Base-by-base conservation (phyloP, 2,329 filamentous ascomycete genomes). In the Coleophoma crateriformis region DNA sequence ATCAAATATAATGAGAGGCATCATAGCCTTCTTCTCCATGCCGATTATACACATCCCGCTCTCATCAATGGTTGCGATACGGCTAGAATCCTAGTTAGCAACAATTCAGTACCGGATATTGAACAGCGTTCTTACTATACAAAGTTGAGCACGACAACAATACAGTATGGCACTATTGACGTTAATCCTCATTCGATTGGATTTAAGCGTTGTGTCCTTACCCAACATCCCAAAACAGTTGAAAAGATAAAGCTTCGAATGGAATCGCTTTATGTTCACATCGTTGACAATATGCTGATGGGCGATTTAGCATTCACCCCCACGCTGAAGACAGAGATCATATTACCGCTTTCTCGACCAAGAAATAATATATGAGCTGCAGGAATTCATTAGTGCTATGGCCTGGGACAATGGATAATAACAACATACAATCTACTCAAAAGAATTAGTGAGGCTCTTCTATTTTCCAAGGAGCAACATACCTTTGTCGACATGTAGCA, bases 311-410 rank as follows among this genome's bases (percentile, higher is more conserved):
- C 19, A 40, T 70, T 4, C 65, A 62, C 48, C 72, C 72, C 73
- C 33, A 68, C 64, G 32, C 71, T 69, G 27, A 75, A 73, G 50
- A 54, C 45, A 76, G 19, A 71, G 47, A 82, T 76, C 46, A 83
- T 77, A 83, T 77, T 66, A 80, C 78, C 41, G 78, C 79, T 65
- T 81, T 83, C 63, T 85, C 82, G 1, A 82, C 79, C 2, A 85
- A 68, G 61, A 84, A 85, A 32, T 81, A 68, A 58, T 85, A 85
- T 17, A 84, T 80, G 15, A 83, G 34, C 47, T 52, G 19, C 7
- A 39, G 7, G 12, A 17, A 34, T 12, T 27, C 15, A 14, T 47
- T 42, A 42, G 19, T 17, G 3, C 7, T 7, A 13, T 32, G 34
- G 15, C 32, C 5, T 17, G 46, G 12, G 27, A 11, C 12, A 41